phyloP scores from a whole-genome alignment of 2,329 filamentous ascomycete genomes.

The Dichotomopilus funicola region DNA sequence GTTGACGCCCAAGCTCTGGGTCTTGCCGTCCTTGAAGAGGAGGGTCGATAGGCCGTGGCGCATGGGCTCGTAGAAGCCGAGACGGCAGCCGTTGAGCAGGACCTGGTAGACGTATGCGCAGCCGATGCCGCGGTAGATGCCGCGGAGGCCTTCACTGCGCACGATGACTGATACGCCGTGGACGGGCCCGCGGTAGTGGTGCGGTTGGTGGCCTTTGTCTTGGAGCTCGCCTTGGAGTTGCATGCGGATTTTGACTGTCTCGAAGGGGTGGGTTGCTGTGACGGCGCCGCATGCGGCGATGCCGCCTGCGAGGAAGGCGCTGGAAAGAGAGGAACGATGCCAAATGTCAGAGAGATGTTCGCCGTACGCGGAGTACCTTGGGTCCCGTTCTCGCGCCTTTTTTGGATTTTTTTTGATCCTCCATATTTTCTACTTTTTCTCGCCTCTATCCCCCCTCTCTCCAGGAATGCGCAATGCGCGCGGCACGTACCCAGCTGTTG shows the following conservation, averaged over 20 bases:
- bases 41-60: constrained; percentile 63
- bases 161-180: constrained; percentile 89
- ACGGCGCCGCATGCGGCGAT: constrained; percentile 96
- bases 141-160: constrained; percentile 78
- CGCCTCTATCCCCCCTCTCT: neutral
- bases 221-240: constrained; percentile 96
- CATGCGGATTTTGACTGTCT: constrained; percentile 97
- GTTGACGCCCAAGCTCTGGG: constrained; percentile 84
- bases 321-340: constrained; percentile 27
- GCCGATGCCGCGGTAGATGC: constrained; percentile 81
- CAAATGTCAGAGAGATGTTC: neutral
- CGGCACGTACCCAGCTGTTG: constrained; percentile 38
- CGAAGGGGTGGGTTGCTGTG: constrained; percentile 94
- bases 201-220: constrained; percentile 73
- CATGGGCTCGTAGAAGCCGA: constrained; percentile 97
- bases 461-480: neutral
- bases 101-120: constrained; percentile 96
- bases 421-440: too few species aligned
- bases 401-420: too few species aligned
- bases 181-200: constrained; percentile 83
- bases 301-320: constrained; percentile 91
- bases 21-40: constrained; percentile 63
- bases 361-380: too few species aligned
- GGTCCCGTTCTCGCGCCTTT: too few species aligned
- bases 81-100: constrained; percentile 88